These are phyloP conservation scores for Protomyces arabidopsidicola DNA, from an alignment of 1,139 yeast species.

Conservation along the genomic window DNA sequence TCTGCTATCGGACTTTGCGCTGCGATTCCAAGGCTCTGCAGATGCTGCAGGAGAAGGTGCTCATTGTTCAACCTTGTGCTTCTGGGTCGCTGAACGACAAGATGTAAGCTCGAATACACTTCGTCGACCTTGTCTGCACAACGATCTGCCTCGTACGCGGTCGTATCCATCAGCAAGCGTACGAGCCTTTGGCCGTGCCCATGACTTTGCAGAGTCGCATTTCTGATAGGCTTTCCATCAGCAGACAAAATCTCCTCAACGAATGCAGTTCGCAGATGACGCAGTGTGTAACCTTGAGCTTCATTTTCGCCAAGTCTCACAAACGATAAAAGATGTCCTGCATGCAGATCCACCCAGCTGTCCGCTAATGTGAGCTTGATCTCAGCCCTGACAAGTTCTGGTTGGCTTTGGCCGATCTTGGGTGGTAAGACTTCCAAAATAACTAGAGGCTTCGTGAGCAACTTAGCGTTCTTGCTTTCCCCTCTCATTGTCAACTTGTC, in stretches of 20 bases:
- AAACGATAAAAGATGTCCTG: conserved; percentile 39
- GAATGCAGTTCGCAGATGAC: conserved; percentile 35
- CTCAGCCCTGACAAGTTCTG: conserved; percentile 35
- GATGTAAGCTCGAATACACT: conserved; percentile 4
- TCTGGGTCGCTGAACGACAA: not conserved
- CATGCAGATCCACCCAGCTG: conserved; percentile 40
- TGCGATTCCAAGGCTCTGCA: not conserved
- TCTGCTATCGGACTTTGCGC: not conserved
- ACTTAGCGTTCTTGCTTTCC: conserved; percentile 39
- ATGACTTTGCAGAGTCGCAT: conserved; percentile 19
- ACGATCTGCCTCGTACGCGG: conserved; percentile 7
- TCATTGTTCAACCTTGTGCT: not conserved
- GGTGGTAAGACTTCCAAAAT: conserved; percentile 37
- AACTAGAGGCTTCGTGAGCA: conserved; percentile 33
- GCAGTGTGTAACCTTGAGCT: conserved; percentile 30
- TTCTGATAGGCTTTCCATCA: conserved; percentile 28
- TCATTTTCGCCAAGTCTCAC: conserved; percentile 34
- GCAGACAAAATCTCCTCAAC: conserved; percentile 35
- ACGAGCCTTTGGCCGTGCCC: conserved; percentile 3
- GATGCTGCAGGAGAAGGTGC: not conserved
- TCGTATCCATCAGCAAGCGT: conserved; percentile 24
- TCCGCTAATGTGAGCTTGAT: conserved; percentile 36
- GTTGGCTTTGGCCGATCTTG: conserved; percentile 34
- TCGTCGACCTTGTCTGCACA: not conserved
- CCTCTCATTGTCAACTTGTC: conserved; percentile 35